phyloP scores from a whole-genome alignment of 345 rosid genomes.

The Carallia pectinifolia region DNA sequence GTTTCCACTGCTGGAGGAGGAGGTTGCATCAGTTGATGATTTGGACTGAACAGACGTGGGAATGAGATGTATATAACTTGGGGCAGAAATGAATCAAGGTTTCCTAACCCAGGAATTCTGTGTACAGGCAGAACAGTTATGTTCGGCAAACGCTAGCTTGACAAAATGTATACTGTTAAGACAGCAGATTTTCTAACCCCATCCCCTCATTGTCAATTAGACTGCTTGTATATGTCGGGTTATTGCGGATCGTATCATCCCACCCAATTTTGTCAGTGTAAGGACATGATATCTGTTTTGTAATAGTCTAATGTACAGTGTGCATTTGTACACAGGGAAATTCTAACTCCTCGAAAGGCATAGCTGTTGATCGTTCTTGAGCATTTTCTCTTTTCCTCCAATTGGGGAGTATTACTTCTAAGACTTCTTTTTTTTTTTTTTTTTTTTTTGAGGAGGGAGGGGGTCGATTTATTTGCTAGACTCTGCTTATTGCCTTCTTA shows the following conservation, averaged over 20 bases:
- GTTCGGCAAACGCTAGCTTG: not conserved
- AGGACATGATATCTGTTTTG: not conserved
- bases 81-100: not conserved
- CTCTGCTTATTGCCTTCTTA: too few species aligned
- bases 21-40: conserved; percentile 45
- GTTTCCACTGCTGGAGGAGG: conserved; percentile 68
- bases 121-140: conserved; percentile 23
- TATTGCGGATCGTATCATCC: not conserved
- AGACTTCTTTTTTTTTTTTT: too few species aligned
- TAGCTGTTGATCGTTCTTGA: too few species aligned
- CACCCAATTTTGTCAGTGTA: not conserved
- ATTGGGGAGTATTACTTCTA: too few species aligned
- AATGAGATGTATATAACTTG: conserved; percentile 1
- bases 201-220: not conserved
- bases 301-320: not conserved
- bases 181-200: not conserved
- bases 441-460: too few species aligned
- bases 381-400: too few species aligned
- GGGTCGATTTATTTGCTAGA: too few species aligned
- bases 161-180: not conserved
- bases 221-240: too few species aligned
- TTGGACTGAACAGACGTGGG: conserved; percentile 35
- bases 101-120: not conserved
- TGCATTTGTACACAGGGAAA: not conserved
- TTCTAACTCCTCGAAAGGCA: too few species aligned